Evolutionary conservation across 768 basidiomycete species (phyloP).

Genomic region (Rossbeevera mucosa): DNA sequence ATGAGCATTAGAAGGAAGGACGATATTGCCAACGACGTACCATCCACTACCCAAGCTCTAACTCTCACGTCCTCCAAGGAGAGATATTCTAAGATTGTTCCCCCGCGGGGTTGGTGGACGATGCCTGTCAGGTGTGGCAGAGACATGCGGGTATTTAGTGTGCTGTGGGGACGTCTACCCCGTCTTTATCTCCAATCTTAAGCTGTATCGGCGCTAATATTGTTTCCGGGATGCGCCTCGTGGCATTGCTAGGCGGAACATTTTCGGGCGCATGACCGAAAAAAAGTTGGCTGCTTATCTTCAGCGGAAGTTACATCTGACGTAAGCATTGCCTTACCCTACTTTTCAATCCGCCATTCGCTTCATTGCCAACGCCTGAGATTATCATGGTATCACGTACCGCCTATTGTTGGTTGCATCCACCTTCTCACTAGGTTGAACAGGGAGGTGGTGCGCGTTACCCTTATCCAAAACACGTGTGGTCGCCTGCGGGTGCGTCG

Average conservation of each 20-base stretch:
- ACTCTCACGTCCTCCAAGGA: constrained; percentile 40
- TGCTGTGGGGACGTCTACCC: constrained; percentile 5
- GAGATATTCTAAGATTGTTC: constrained; percentile 29
- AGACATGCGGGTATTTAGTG: constrained; percentile 10
- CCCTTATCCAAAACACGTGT: constrained; percentile 92
- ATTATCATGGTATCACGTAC: constrained; percentile 11
- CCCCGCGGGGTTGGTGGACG: constrained; percentile 26
- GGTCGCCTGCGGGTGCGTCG: constrained; percentile 80
- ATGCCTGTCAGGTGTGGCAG: constrained; percentile 27
- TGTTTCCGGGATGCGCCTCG: not conserved
- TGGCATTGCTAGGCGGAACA: not conserved
- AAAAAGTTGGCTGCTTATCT: constrained; percentile 4
- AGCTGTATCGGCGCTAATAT: constrained; percentile 4
- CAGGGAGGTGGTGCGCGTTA: constrained; percentile 84
- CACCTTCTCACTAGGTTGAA: not conserved
- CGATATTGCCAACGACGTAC: constrained; percentile 24
- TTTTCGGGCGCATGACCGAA: constrained; percentile 1
- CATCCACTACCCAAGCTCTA: constrained; percentile 40
- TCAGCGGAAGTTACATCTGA: constrained; percentile 3
- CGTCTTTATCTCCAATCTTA: constrained; percentile 11
- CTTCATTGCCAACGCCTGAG: too few relatives aligned
- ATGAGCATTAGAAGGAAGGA: constrained; percentile 7
- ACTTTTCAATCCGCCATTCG: too few relatives aligned
- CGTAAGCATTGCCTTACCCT: too few relatives aligned
- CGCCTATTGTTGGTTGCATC: not conserved